Evolutionary conservation across 2,329 filamentous ascomycete species (phyloP), one percentile per base, ranked within the genome.

Genomic region (Mollisiaceae sp.): DNA sequence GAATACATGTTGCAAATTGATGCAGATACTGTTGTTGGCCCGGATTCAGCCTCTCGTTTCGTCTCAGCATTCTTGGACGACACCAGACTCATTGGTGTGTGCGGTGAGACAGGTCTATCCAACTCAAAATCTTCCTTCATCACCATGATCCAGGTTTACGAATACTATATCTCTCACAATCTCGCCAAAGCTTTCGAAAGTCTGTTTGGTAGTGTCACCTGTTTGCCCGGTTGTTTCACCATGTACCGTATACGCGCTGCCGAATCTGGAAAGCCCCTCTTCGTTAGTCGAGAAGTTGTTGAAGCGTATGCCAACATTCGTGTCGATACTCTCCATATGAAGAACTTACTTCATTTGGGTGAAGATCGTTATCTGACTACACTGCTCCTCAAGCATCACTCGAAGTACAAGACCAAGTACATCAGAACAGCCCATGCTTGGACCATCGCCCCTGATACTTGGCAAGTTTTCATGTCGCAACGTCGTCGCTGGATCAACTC

Each of bases 401-500:
- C 89, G 73, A 92, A 91, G 83, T 98, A 95, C 84, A 98, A 97
- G 89, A 98, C 95, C 63, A 99, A 98, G 85, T 99, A 96, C 78
- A 93, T 96, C 76, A 92, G 91, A 83, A 85, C 86, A 65, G 94
- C 95, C 6, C 91, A 97, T 75, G 95, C 95, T 32, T 98, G 93
- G 93, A 99, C 95, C 14, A 94, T 98, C 73, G 95, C 95, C 8
- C 95, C 95, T 8, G 95, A 99, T 78, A 93, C 90, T 69, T 98
- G 93, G 91, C 81, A 84, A 50, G 93, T 99, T 66, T 98, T 99
- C 86, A 84, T 98, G 78, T 99, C 95, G 32, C 95, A 99, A 81
- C 93, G 95, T 84, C 94, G 95, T 83, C 92, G 95, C 77, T 99
- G 95, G 95, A 99, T 99, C 80, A 99, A 99, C 84, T 97, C 94